These are phyloP conservation scores for Sporisorium exsertum DNA, from an alignment of 1,284 basidiomycete genomes.

Conservation along the genomic window DNA sequence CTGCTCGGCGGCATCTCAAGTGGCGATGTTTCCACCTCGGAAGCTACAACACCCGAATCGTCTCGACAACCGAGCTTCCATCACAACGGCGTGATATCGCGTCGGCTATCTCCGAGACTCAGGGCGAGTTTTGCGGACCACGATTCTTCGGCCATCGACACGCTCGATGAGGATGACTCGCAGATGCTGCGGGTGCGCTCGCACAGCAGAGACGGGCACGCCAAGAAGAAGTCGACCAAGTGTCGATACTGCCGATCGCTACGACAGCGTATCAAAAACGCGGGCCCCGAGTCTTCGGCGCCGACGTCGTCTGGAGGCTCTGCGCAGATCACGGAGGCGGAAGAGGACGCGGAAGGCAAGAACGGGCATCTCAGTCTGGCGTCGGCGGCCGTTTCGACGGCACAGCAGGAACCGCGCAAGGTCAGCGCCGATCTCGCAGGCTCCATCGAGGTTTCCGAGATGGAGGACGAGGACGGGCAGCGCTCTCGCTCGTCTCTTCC, in stretches of 20 bases:
- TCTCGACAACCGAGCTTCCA: conserved; percentile 48
- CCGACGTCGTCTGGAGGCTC: conserved; percentile 37
- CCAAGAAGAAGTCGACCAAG: conserved; percentile 52
- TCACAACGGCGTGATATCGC: conserved; percentile 12
- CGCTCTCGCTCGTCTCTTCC: conserved; percentile 23
- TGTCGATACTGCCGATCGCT: conserved; percentile 44
- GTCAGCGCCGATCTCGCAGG: background rate
- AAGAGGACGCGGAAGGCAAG: conserved; percentile 20
- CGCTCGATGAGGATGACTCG: conserved; percentile 34
- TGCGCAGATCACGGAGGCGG: conserved; percentile 43
- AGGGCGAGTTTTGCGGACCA: conserved; percentile 17
- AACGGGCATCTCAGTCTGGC: background rate
- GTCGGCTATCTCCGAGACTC: conserved; percentile 17
- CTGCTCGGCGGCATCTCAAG: conserved; percentile 28
- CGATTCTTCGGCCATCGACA: conserved; percentile 12
- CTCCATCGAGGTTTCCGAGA: conserved; percentile 33
- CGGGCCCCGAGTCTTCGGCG: conserved; percentile 22
- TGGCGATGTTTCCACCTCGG: conserved; percentile 35
- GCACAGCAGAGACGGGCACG: conserved; percentile 40
- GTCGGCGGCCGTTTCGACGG: background rate
- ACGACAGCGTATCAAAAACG: conserved; percentile 33
- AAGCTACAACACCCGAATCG: conserved; percentile 45
- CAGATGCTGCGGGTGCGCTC: conserved; percentile 29
- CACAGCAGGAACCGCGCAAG: conserved; percentile 2
- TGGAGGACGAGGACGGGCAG: conserved; percentile 32